Conservation (phyloP, 768 basidiomycete species). For the Trametes punicea region DNA sequence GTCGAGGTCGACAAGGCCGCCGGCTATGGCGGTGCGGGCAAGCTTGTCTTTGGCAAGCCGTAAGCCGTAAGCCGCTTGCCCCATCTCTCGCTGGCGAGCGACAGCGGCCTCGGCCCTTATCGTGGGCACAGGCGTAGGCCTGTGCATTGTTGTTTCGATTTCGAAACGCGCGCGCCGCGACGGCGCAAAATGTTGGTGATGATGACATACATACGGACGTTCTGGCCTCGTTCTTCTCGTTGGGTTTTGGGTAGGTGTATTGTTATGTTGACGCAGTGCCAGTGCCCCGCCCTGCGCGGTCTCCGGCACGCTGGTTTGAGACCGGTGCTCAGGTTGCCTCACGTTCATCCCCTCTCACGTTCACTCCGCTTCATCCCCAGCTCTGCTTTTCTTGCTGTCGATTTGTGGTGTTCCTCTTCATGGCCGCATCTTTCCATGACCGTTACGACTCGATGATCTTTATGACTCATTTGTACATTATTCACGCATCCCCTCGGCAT, state of each 20-base stretch:
- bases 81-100: background rate
- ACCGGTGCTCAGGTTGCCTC: background rate
- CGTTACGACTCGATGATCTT: conserved; percentile 18
- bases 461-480: conserved; percentile 20
- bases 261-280: background rate
- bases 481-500: conserved; percentile 8
- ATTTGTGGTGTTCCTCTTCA: conserved; percentile 2
- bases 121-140: background rate
- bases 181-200: background rate
- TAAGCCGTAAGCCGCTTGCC: conserved; percentile 23
- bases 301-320: conserved; percentile 13
- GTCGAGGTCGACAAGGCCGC: conserved; percentile 53
- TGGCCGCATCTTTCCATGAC: conserved; percentile 3
- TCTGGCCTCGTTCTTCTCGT: conserved; percentile 10
- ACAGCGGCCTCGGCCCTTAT: background rate
- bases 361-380: conserved; percentile 1
- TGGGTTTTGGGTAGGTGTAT: conserved; percentile 17
- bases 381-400: conserved; percentile 15
- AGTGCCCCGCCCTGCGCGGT: background rate
- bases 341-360: background rate
- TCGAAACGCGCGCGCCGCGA: background rate
- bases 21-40: conserved; percentile 40
- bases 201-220: conserved; percentile 17
- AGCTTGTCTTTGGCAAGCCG: conserved; percentile 45
- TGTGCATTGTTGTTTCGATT: background rate